These are phyloP conservation scores for Amyloporia xantha DNA, from an alignment of 768 basidiomycete genomes.

Conservation along the genomic window DNA sequence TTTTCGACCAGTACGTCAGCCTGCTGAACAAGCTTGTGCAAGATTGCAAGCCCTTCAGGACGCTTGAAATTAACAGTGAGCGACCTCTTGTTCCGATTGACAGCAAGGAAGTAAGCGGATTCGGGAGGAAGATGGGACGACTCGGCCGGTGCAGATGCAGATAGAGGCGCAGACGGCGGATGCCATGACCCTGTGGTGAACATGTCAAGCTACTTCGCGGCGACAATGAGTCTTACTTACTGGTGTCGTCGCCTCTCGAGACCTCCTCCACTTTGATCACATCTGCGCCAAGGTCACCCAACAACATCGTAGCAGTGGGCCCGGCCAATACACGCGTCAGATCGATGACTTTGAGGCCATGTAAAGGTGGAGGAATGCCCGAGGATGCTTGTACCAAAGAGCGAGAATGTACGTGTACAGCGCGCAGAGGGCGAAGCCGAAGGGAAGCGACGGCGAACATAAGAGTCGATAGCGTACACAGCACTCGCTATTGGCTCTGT, in stretches of 20 bases:
- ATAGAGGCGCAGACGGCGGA: conserved; percentile 43
- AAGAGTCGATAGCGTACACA: no score
- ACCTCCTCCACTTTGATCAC: conserved; percentile 89
- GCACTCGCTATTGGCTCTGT: no score
- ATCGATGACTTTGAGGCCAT: conserved; percentile 80
- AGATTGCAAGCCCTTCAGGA: conserved; percentile 66
- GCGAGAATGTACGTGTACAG: neutral
- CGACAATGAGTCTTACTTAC: conserved; percentile 34
- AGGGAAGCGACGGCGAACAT: neutral
- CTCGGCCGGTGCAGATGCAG: conserved; percentile 38
- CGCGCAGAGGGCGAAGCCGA: neutral
- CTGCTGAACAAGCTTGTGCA: conserved; percentile 60
- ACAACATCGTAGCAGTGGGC: conserved; percentile 85
- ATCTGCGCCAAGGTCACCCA: conserved; percentile 88
- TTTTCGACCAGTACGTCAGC: conserved; percentile 91
- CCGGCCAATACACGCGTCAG: conserved; percentile 89
- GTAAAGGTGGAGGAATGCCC: conserved; percentile 73
- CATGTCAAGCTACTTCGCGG: conserved; percentile 5
- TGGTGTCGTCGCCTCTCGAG: conserved; percentile 82
- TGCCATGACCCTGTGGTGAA: conserved; percentile 51
- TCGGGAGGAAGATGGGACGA: conserved; percentile 74
- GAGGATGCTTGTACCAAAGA: neutral
- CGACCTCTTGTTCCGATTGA: conserved; percentile 85
- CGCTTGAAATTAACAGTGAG: conserved; percentile 86
- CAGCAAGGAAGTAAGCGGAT: conserved; percentile 87